Evolutionary conservation across 352 stramenopile species (phyloP).

Genomic region (Globisporangium echinulatum): DNA sequence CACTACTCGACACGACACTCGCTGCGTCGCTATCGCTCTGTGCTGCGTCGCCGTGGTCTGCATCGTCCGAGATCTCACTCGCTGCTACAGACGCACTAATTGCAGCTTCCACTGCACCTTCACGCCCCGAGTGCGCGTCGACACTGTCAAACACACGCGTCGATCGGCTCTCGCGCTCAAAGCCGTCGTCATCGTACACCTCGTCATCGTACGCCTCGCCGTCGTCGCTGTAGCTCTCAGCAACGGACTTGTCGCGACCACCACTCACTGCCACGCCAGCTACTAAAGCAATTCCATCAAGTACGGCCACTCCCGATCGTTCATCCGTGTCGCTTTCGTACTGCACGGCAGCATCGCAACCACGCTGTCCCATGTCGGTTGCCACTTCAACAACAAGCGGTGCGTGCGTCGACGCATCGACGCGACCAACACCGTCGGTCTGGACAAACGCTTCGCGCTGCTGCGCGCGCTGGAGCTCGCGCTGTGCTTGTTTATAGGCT

Average conservation of each 20-base stretch:
- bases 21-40: not conserved
- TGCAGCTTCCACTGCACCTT: not conserved
- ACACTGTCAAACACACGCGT: not conserved
- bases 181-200: constrained; percentile 32
- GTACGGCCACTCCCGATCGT: too few relatives aligned
- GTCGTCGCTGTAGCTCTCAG: not conserved
- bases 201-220: constrained; percentile 22
- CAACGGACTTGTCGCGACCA: not conserved
- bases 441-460: constrained; percentile 42
- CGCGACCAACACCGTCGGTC: constrained; percentile 25
- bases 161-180: constrained; percentile 38
- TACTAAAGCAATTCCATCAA: not conserved
- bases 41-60: constrained; percentile 4
- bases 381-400: constrained; percentile 26
- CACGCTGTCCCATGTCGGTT: constrained; percentile 18
- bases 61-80: constrained; percentile 2
- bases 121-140: not conserved
- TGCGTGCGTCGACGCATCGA: constrained; percentile 37
- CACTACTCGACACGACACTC: not conserved
- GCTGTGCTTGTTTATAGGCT: constrained; percentile 1
- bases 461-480: constrained; percentile 21
- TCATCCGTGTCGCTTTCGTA: constrained; percentile 11
- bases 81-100: not conserved
- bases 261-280: not conserved
- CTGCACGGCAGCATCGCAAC: constrained; percentile 26